Evolutionary conservation across 2,329 filamentous ascomycete species (phyloP), one percentile per base, ranked within the genome.

Genomic region (Xylaria sp.): DNA sequence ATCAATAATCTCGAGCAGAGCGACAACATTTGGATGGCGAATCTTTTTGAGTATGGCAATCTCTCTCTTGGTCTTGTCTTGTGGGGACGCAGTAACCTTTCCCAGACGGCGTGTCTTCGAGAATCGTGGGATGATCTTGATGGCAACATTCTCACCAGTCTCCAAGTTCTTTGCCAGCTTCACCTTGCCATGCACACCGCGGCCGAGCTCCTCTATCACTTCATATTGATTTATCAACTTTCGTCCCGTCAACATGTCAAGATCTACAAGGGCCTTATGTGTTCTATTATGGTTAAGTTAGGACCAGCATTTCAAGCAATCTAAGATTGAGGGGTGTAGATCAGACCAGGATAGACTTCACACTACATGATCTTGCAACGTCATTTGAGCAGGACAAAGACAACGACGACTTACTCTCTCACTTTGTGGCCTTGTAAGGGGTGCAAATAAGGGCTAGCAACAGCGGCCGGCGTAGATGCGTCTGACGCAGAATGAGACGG

Each of bases 11-110:
- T 99, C 96, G 72, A 98, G 88, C 48, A 99, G 85, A 75, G 93
- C 94, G 71, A 99, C 96, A 49, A 99, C 93, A 77, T 99, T 98
- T n/a, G 93, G 91, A 80, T 99, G 96, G 36, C 95, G 91, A 63
- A 97, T 97, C 84, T 99, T 99, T 81, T 99, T 99, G 76, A 99
- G 85, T 67, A 99, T 98, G 78, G 96, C 96, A 72, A 99, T 97
- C 83, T 99, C 96, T 79, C 92, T 92, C 83, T 97, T 98, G 66
- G 93, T 94, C 84, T 94, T 95, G 80, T 93, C 91, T 76, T 90
- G 87, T 2, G 87, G 88, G 0, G 88, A 88, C 76, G 89, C 88
- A 1, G 86, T 90, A 65, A 95, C 91, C 78, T 92, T 92, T 62
- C 96, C 96, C n/a, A 99, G 86, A 31, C 95, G 92, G 65, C 94